Evolutionary conservation across 805 yeast genomes (phyloP), one percentile per base, ranked within the genome.

Genomic region (Cyberlindnera bimundalis): DNA sequence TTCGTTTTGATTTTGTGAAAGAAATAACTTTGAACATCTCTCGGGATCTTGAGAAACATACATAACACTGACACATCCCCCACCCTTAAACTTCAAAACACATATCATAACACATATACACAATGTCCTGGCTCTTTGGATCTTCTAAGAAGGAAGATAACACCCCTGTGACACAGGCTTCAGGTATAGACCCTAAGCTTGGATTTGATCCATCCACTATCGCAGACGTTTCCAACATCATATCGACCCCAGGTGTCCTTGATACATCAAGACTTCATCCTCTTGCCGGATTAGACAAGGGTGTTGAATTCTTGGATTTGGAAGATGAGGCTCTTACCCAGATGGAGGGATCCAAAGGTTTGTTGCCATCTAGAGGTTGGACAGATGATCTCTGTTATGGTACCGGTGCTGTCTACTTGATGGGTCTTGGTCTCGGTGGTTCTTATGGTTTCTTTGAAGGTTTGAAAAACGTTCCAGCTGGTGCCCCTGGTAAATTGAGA

Each of bases 301-400:
- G 89, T 41, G 77, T 93, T 37, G 97, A 93, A 63, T 91, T 81
- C 61, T 67, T 93, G 52, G 96, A 91, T 53, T 71, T 93, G 47
- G 97, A 91, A 56, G 90, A 82, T 46, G 96, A 89, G 51, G 73
- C 79, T 48, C 68, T 89, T 47, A 76, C 79, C 34, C 65, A 76
- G n/a, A 64, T 86, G 55, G 95, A 88, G 57, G 96, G 96, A 29
- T 78, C 95, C 2, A 88, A 86, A 59, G 95, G 96, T 43, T 62
- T 91, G 44, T 76, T 93, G 48, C 96, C 99, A 20, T 84, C 95
- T n/a, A 81, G 97, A 68, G 96, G 95, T 54, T 93, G 96, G 95
- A 77, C 89, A 13, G 99, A 93, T 64, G 98, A 93, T 68, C 74
- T 93, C 50, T 89, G 97, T 75, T 93, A 93, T 65, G 99, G 99